Conservation (phyloP, 2,329 filamentous ascomycete genomes). For the Phyllosticta capitalensis region DNA sequence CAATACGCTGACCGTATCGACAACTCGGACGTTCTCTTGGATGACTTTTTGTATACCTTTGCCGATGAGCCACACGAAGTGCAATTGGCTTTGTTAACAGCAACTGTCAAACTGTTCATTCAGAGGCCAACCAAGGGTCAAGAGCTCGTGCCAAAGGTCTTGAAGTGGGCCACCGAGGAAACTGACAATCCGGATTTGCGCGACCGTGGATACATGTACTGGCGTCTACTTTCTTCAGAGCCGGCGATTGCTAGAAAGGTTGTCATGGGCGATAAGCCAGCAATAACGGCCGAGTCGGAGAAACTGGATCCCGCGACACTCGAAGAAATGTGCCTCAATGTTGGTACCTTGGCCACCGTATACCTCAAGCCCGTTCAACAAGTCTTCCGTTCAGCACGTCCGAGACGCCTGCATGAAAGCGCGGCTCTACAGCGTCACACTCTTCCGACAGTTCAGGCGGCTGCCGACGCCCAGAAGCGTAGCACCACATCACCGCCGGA, state of each 20-base stretch:
- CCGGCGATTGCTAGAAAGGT: constrained; percentile 76
- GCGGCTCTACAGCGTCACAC: constrained; percentile 73
- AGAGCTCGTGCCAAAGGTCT: constrained; percentile 81
- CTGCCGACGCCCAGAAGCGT: constrained; percentile 24
- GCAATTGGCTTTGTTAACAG: constrained; percentile 85
- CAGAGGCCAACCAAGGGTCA: constrained; percentile 92
- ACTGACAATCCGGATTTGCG: constrained; percentile 97
- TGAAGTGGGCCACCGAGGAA: constrained; percentile 98
- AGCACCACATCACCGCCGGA: constrained; percentile 9
- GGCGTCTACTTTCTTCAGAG: constrained; percentile 88
- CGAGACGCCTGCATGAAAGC: constrained; percentile 67
- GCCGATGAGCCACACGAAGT: constrained; percentile 92
- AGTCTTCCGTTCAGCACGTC: constrained; percentile 83
- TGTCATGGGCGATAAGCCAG: constrained; percentile 95
- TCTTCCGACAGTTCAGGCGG: constrained; percentile 48
- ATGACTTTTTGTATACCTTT: constrained; percentile 92
- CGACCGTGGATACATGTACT: constrained; percentile 98
- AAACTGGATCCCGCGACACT: constrained; percentile 83
- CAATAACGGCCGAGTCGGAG: constrained; percentile 93
- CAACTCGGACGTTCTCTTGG: constrained; percentile 85
- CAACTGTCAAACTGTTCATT: constrained; percentile 96
- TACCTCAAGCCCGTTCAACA: constrained; percentile 97
- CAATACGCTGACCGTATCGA: constrained; percentile 97
- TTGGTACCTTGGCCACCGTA: constrained; percentile 91
- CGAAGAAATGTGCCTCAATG: constrained; percentile 94